phyloP scores from a whole-genome alignment of 2,329 filamentous ascomycete genomes.

The Hymenoscyphus fraxineus region DNA sequence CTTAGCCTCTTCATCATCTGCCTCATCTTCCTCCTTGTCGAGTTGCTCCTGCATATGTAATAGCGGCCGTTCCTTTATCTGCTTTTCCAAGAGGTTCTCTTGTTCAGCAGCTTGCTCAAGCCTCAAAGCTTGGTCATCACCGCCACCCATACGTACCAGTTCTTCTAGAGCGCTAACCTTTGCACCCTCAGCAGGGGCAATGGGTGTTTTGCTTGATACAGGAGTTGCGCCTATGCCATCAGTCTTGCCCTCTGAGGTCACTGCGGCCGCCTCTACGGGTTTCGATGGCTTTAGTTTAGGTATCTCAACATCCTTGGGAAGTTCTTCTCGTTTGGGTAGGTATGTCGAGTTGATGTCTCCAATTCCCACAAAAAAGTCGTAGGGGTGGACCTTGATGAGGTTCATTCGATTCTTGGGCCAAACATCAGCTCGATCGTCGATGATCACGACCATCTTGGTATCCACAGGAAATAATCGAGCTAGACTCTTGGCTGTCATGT shows the following conservation, averaged over 20 bases:
- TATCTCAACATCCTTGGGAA: slow-evolving; percentile 32
- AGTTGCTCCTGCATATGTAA: slow-evolving; percentile 89
- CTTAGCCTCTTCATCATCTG: slow-evolving; percentile 37
- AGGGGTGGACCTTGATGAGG: slow-evolving; percentile 89
- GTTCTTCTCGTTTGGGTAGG: slow-evolving; percentile 70
- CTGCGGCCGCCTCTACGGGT: neutral
- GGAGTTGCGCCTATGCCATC: neutral
- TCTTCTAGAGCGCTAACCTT: slow-evolving; percentile 58
- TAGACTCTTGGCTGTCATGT: slow-evolving; percentile 83
- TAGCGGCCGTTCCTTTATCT: slow-evolving; percentile 82
- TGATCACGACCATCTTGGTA: slow-evolving; percentile 98
- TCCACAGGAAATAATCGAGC: slow-evolving; percentile 92
- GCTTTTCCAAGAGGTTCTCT: slow-evolving; percentile 80
- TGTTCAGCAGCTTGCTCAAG: slow-evolving; percentile 80
- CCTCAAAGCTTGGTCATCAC: slow-evolving; percentile 63
- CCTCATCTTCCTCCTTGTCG: slow-evolving; percentile 74
- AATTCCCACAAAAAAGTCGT: slow-evolving; percentile 97
- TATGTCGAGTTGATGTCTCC: slow-evolving; percentile 99
- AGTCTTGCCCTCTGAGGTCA: neutral
- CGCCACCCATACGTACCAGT: slow-evolving; percentile 70
- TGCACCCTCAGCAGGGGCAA: slow-evolving; percentile 4
- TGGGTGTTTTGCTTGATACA: slow-evolving; percentile 4
- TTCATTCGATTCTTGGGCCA: slow-evolving; percentile 90
- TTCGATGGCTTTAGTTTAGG: slow-evolving; percentile 25
- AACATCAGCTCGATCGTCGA: slow-evolving; percentile 93